phyloP scores from a whole-genome alignment of 345 rosid species.

The Aquilaria sinensis region DNA sequence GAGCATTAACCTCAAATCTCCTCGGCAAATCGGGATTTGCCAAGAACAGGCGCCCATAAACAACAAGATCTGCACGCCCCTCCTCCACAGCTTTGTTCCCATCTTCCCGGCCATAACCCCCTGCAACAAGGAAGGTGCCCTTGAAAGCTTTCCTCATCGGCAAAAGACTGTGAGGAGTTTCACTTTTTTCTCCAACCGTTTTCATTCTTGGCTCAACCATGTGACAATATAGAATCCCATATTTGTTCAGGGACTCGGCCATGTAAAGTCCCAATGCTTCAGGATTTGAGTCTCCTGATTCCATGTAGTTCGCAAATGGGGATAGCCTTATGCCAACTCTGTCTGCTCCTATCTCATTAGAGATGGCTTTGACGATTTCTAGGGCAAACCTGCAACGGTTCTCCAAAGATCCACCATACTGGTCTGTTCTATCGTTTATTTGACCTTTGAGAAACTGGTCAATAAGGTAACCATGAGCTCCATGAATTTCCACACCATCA shows the following conservation, averaged over 20 bases:
- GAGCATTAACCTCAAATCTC: conserved; percentile 50
- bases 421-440: conserved; percentile 64
- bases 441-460: conserved; percentile 74
- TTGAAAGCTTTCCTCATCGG: conserved; percentile 63
- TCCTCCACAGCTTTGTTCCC: conserved; percentile 47
- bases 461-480: conserved; percentile 59
- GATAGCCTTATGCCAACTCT: conserved; percentile 68
- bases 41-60: conserved; percentile 46
- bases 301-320: conserved; percentile 42
- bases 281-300: conserved; percentile 63
- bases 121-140: conserved; percentile 55
- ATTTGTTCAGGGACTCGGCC: conserved; percentile 50
- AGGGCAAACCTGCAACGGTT: conserved; percentile 55
- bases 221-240: conserved; percentile 52
- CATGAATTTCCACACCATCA: conserved; percentile 83
- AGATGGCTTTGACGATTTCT: conserved; percentile 53
- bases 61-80: conserved; percentile 47
- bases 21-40: conserved; percentile 70
- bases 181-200: conserved; percentile 22
- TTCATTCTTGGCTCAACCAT: conserved; percentile 61
- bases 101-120: conserved; percentile 50
- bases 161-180: conserved; percentile 29
- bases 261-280: conserved; percentile 49
- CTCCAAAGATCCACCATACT: conserved; percentile 61
- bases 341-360: conserved; percentile 56